Percentiles rank a stretch among this genome's conserved stretches.
Conservation (phyloP, 257 asterid genomes). For the Nicotiana undulata region DNA sequence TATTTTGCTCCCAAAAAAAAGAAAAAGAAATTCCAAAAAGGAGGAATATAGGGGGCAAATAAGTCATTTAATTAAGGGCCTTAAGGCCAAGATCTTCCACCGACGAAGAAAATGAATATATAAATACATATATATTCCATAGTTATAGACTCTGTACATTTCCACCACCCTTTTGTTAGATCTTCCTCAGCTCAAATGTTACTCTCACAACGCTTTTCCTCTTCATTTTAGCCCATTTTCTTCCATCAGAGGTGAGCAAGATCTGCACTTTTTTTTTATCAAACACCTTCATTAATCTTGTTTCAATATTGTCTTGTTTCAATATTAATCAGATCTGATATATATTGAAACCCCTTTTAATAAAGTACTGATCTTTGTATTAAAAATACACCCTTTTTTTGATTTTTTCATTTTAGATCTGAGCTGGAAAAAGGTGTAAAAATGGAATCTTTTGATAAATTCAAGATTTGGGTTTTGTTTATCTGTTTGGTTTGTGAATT, state of each 20-base stretch:
- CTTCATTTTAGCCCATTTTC: background rate
- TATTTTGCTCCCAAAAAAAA: no score
- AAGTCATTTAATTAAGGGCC: background rate
- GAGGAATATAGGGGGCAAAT: background rate
- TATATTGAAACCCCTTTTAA: background rate
- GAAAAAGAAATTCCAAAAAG: no score
- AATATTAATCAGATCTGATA: slow-evolving; percentile 2
- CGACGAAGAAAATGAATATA: slow-evolving; percentile 2
- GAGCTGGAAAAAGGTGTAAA: slow-evolving; percentile 16
- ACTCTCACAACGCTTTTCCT: background rate
- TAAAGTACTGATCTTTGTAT: slow-evolving; percentile 15
- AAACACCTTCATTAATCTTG: background rate
- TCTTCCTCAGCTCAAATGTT: background rate
- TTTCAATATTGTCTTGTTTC: background rate
- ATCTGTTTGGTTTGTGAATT: slow-evolving; percentile 28
- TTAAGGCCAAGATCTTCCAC: background rate
- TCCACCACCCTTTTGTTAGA: background rate
- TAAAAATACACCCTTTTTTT: slow-evolving; percentile 18
- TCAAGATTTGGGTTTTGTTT: slow-evolving; percentile 56
- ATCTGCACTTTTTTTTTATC: background rate
- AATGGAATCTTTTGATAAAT: slow-evolving; percentile 45
- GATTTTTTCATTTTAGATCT: slow-evolving; percentile 53
- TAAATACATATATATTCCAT: background rate
- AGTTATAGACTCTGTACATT: background rate
- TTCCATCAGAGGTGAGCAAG: slow-evolving; percentile 6